A percentile compares a stretch with the other conserved stretches of the same genome.
phyloP scores from a whole-genome alignment of 2,329 filamentous ascomycete genomes.

The Beauveria caledonica region DNA sequence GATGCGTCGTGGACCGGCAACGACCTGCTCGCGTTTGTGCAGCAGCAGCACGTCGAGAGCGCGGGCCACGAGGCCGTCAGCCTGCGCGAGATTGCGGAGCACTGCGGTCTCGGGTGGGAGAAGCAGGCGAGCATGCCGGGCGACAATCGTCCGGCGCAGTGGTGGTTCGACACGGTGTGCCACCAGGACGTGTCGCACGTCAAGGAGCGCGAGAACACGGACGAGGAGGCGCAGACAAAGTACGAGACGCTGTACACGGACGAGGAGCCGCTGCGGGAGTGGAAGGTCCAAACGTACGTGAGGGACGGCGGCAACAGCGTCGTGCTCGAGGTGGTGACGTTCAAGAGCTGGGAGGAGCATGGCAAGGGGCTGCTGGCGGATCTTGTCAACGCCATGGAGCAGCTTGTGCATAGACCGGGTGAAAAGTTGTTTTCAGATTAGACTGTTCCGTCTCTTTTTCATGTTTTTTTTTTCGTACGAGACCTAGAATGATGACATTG shows the following conservation, averaged over 20 bases:
- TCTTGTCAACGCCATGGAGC: slow-evolving; percentile 32
- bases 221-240: slow-evolving; percentile 18
- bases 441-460: background rate
- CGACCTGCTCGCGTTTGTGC: slow-evolving; percentile 45
- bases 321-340: slow-evolving; percentile 52
- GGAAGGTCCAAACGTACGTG: slow-evolving; percentile 55
- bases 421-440: slow-evolving; percentile 15
- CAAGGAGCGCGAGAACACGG: slow-evolving; percentile 37
- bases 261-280: slow-evolving; percentile 45
- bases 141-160: slow-evolving; percentile 14
- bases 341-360: slow-evolving; percentile 45
- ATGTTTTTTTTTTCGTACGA: no score
- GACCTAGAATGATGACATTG: no score
- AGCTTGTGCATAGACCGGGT: slow-evolving; percentile 29
- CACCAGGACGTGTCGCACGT: slow-evolving; percentile 55
- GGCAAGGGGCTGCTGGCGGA: slow-evolving; percentile 44
- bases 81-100: slow-evolving; percentile 42
- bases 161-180: slow-evolving; percentile 48
- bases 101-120: slow-evolving; percentile 37
- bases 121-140: slow-evolving; percentile 12
- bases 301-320: slow-evolving; percentile 35
- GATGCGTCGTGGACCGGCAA: slow-evolving; percentile 37
- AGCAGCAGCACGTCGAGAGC: slow-evolving; percentile 49
- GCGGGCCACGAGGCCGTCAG: slow-evolving; percentile 48
- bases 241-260: slow-evolving; percentile 51